Evolutionary conservation across 2,329 filamentous ascomycete species (phyloP), one percentile per base, ranked within the genome.

Genomic region (Aspergillaceae sp.): DNA sequence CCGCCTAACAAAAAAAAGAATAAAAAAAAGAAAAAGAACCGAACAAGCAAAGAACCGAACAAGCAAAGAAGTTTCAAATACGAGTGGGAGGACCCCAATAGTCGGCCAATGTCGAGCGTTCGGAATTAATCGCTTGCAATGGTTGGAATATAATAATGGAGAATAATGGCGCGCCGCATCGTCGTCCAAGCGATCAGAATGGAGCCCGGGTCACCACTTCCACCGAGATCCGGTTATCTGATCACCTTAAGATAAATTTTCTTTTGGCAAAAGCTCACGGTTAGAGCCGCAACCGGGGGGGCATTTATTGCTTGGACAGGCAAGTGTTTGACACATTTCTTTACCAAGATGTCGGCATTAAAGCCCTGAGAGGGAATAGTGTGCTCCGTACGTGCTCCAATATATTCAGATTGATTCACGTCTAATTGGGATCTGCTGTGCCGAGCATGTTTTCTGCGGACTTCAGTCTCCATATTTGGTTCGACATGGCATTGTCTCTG

Each of bases 221-320:
- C 32, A 48, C 62, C 62, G 62, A 65, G 65, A 67, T 59, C 64
- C 63, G 63, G 54, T 69, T 69, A 69, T 69, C 66, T 63, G 65
- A 69, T 69, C 56, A 51, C 56, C 56, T 66, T 66, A 67, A 68
- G 60, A 64, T 63, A 62, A 62, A 54, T 55, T 59, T 53, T 56
- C 52, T 51, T 38, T 49, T 46, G 51, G 50, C 45, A 19, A 19
- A 19, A 19, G 2, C 19, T 19, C 19, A 19, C 19, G 19, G 19
- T 19, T 19, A 19, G 19, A 19, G 19, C 19, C 19, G 19, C 19
- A 19, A 19, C 19, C 19, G 19, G 19, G 19, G 19, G 19, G 19
- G 19, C 19, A 2, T 19, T 19, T 19, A 19, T 19, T 19, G 19
- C 19, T 19, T 19, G 19, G 19, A 19, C 19, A 2, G 19, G 19